Evolutionary conservation across 768 basidiomycete genomes (phyloP), one percentile per base, ranked within the genome.

Genomic region (Kwoniella shandongensis): DNA sequence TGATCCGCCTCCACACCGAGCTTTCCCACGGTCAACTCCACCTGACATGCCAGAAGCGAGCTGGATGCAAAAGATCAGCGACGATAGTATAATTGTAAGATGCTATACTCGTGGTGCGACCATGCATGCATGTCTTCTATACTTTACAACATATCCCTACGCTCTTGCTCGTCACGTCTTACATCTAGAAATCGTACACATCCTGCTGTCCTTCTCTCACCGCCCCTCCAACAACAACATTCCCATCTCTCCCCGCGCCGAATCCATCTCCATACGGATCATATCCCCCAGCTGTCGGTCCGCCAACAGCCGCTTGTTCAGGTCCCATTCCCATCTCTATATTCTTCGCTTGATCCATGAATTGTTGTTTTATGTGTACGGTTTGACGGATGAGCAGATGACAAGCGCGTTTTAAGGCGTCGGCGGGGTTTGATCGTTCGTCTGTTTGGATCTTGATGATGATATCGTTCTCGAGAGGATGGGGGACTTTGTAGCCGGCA

Each of bases 401-500:
- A 73, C 89, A 89, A 0, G 92, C 91, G 55, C 86, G 82, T 70
- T 93, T 88, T 23, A 98, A 83, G 18, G 87, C 85, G 20, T 82
- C 84, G 63, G 89, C 83, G 1, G 94, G 91, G 17, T 92, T 88
- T 44, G 86, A 78, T 1, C 84, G 81, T 22, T 91, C 90, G 76
- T 97, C 91, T 1, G 93, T 97, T 78, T 97, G 96, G 53, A 98
- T 84, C 77, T 96, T 97, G 77, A 99, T 84, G 55, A 89, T 81
- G 79, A 98, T 94, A 75, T 92, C 83, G 7, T 93, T 91, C 62
- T 96, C 90, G 20, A 94, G 84, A 1, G 96, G 94, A 70, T 97
- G 96, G 0, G 94, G 94, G 36, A 92, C 91, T 79, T 93, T 91
- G 85, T 98, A 98, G 1, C 96, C 96, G 1, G 93, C 93, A 74